phyloP scores from a whole-genome alignment of 1,284 basidiomycete genomes.

The Ganoderma sp. region DNA sequence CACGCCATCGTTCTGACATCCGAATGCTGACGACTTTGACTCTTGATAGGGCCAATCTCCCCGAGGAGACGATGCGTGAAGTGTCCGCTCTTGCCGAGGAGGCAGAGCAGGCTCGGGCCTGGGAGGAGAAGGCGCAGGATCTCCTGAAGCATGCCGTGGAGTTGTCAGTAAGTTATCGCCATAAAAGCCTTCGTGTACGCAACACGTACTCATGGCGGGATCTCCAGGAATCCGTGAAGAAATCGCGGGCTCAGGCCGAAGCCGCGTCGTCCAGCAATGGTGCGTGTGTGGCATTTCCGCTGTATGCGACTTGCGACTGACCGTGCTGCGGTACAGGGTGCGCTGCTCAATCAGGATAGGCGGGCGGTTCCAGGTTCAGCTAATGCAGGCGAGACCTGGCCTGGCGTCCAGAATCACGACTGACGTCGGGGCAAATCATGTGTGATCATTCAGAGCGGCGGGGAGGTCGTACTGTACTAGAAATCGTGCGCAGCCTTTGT shows the following conservation, averaged over 20 bases:
- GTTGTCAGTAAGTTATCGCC: neutral
- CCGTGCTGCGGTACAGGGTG: neutral
- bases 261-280: neutral
- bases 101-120: constrained; percentile 1
- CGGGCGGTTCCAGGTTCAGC: no score
- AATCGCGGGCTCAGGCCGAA: neutral
- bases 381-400: no score
- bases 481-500: no score
- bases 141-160: neutral
- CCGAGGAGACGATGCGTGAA: neutral
- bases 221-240: neutral
- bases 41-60: neutral
- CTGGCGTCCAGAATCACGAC: no score
- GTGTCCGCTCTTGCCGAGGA: neutral
- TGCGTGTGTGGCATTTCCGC: neutral
- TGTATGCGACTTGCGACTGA: neutral
- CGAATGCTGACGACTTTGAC: neutral
- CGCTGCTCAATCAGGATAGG: neutral
- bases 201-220: neutral
- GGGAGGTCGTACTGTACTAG: no score
- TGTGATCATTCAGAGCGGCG: no score
- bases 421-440: neutral
- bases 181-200: neutral
- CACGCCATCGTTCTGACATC: neutral
- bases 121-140: neutral